These are phyloP conservation scores for Alternaria sp. DNA, from an alignment of 2,329 filamentous ascomycete species.

Conservation along the genomic window DNA sequence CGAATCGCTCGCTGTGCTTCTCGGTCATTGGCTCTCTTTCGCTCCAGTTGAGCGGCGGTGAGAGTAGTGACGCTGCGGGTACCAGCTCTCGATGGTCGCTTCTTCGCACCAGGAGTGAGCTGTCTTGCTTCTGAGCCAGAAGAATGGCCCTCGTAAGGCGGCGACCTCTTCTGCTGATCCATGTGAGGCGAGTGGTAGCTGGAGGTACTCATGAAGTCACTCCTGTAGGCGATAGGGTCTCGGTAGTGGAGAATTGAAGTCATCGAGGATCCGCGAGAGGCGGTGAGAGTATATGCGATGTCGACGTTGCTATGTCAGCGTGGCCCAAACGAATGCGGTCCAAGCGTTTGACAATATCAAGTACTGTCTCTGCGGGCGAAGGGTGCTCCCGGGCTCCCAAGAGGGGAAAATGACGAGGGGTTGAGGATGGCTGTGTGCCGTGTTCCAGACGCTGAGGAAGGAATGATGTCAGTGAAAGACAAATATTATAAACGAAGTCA, in stretches of 20 bases:
- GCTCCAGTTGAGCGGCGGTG: conserved; percentile 66
- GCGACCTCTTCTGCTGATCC: conserved; percentile 47
- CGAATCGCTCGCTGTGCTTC: conserved; percentile 69
- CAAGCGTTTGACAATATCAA: conserved; percentile 39
- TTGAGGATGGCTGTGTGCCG: conserved; percentile 35
- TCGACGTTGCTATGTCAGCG: conserved; percentile 47
- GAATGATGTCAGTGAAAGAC: conserved; percentile 24
- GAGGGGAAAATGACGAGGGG: conserved; percentile 32
- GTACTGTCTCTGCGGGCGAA: conserved; percentile 31
- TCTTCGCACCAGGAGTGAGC: conserved; percentile 53
- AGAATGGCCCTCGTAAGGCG: conserved; percentile 51
- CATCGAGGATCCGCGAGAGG: conserved; percentile 51
- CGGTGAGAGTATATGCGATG: conserved; percentile 44
- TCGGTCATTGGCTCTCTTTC: conserved; percentile 68
- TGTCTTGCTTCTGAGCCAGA: conserved; percentile 52
- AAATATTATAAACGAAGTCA: conserved; percentile 25
- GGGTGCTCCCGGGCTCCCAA: conserved; percentile 32
- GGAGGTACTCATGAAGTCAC: conserved; percentile 50
- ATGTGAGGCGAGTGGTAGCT: conserved; percentile 48
- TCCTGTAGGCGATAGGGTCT: conserved; percentile 51
- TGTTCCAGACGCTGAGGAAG: conserved; percentile 27
- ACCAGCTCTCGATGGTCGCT: conserved; percentile 63
- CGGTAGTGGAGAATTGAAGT: conserved; percentile 53
- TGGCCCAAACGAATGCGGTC: conserved; percentile 33
- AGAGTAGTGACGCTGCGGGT: conserved; percentile 66